Conservation (phyloP, 1,139 yeast genomes). For the Sugiyamaella xylanicola region DNA sequence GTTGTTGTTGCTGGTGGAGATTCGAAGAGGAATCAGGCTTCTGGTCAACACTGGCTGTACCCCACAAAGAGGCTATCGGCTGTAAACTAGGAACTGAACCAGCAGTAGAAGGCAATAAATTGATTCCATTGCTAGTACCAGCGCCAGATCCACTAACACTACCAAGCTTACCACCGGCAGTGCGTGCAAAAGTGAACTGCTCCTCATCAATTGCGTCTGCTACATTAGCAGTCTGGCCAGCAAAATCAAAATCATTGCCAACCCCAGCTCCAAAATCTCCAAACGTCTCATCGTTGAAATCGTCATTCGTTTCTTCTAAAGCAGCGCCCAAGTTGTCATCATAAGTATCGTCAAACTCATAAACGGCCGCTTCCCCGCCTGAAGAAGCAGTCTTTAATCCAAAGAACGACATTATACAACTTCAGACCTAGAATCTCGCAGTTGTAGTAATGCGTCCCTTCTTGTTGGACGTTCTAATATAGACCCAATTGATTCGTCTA, state of each 20-base stretch:
- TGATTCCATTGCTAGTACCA: neutral
- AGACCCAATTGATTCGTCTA: neutral
- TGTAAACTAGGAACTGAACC: constrained; percentile 48
- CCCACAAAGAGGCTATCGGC: constrained; percentile 73
- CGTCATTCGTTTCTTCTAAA: constrained; percentile 73
- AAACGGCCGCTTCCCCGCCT: constrained; percentile 39
- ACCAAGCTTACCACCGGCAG: constrained; percentile 17
- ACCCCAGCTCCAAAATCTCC: constrained; percentile 55
- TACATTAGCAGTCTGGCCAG: constrained; percentile 47
- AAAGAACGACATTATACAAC: constrained; percentile 44
- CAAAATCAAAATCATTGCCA: constrained; percentile 78
- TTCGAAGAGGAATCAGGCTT: no score
- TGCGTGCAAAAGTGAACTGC: constrained; percentile 35
- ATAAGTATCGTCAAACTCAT: constrained; percentile 83
- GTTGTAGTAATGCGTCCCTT: neutral
- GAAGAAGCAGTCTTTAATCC: constrained; percentile 41
- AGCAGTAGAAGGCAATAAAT: constrained; percentile 23
- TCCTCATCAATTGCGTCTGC: constrained; percentile 43
- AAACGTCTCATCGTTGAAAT: constrained; percentile 84
- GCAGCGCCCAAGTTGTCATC: constrained; percentile 71
- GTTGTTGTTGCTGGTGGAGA: constrained; percentile 20
- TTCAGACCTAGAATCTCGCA: neutral
- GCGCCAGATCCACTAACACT: neutral
- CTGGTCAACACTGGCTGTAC: constrained; percentile 33
- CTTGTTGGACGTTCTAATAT: neutral